phyloP scores from a whole-genome alignment of 306 rosid species.

The Aeschynomene evenia region DNA sequence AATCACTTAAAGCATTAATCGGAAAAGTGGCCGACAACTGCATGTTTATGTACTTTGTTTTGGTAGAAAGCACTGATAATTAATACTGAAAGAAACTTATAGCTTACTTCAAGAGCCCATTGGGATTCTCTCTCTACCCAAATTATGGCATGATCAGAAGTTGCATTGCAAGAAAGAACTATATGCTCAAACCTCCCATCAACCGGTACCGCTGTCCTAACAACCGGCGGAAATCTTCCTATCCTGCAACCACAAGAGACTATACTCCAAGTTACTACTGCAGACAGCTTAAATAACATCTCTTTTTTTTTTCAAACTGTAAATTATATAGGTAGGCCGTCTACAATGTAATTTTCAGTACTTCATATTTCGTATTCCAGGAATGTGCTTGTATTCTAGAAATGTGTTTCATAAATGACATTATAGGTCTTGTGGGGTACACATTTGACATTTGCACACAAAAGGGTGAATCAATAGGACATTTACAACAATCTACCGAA shows the following conservation, averaged over 20 bases:
- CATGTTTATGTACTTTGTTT: background rate
- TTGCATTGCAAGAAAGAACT: slow-evolving; percentile 90
- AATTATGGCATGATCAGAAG: slow-evolving; percentile 79
- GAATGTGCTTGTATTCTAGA: background rate
- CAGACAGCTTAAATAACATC: slow-evolving; percentile 8
- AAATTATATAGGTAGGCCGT: background rate
- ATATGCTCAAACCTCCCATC: slow-evolving; percentile 95
- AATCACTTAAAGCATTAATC: background rate
- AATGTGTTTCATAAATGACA: background rate
- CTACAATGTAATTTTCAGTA: background rate
- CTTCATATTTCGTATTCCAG: background rate
- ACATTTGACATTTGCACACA: background rate
- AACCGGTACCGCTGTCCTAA: slow-evolving; percentile 94
- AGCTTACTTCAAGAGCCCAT: slow-evolving; percentile 74
- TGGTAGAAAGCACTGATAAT: slow-evolving; percentile 6
- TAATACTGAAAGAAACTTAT: slow-evolving; percentile 22
- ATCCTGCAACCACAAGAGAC: slow-evolving; percentile 53
- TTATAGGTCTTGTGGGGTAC: background rate
- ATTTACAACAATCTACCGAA: slow-evolving; percentile 9
- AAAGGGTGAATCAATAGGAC: background rate
- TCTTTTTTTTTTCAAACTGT: too few species aligned
- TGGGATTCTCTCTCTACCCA: slow-evolving; percentile 94
- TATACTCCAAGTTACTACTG: slow-evolving; percentile 27
- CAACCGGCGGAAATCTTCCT: slow-evolving; percentile 90
- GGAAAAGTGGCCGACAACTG: background rate